Evolutionary conservation across 805 yeast species (phyloP).

Genomic region (Hanseniaspora clermontiae): DNA sequence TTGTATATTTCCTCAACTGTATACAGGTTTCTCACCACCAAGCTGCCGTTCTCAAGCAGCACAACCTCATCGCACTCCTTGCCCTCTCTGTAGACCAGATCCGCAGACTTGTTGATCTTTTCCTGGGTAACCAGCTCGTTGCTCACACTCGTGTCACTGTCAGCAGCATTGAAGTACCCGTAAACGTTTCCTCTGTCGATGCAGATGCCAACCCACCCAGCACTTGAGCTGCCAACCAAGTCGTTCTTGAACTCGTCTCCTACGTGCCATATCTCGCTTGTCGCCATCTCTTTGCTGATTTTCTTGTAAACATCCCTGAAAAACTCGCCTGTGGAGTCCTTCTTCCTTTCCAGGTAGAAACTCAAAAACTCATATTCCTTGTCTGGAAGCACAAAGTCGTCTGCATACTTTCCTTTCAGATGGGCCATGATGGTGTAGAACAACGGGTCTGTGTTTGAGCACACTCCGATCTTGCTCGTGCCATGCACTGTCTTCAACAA

Average conservation of each 20-base stretch:
- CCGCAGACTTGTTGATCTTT: constrained; percentile 5
- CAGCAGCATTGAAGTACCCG: constrained; percentile 17
- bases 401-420: constrained; percentile 26
- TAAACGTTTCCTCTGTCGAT: constrained; percentile 35
- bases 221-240: constrained; percentile 35
- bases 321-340: constrained; percentile 38
- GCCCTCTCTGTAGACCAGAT: background rate
- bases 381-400: background rate
- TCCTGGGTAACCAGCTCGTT: background rate
- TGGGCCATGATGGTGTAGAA: constrained; percentile 35
- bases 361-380: constrained; percentile 37
- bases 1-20: background rate
- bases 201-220: constrained; percentile 53
- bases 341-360: constrained; percentile 42
- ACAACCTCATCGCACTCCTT: constrained; percentile 1
- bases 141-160: background rate
- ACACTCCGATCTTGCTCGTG: constrained; percentile 29
- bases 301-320: constrained; percentile 32
- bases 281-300: constrained; percentile 17
- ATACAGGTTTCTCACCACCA: constrained; percentile 7
- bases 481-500: constrained; percentile 29
- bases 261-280: constrained; percentile 42
- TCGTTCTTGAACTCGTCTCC: constrained; percentile 54
- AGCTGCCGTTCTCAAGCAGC: background rate
- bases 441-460: constrained; percentile 53